A percentile compares a stretch with the other conserved stretches of the same genome.
Evolutionary conservation across 805 yeast genomes (phyloP).

Genomic region (Sungouiozyma intestinalis): DNA sequence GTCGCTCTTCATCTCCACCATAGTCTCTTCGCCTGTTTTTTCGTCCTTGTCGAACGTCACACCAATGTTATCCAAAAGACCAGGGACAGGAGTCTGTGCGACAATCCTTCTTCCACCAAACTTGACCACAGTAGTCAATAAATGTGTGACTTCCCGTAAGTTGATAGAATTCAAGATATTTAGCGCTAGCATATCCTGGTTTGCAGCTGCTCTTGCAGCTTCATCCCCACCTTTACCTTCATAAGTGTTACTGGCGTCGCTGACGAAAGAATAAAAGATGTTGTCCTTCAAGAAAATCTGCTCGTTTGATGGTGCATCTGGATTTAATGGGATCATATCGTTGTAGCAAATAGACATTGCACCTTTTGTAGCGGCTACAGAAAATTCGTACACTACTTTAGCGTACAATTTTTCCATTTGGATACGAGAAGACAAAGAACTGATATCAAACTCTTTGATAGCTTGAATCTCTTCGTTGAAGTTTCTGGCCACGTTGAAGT

Average conservation of each 20-base stretch:
- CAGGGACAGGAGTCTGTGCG: conserved; percentile 95
- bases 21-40: conserved; percentile 32
- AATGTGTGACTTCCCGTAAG: conserved; percentile 49
- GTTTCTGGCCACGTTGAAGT: conserved; percentile 42
- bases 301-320: conserved; percentile 51
- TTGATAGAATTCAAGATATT: conserved; percentile 59
- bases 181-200: conserved; percentile 69
- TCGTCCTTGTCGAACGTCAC: conserved; percentile 31
- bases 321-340: conserved; percentile 67
- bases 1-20: conserved; percentile 27
- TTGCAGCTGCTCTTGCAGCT: conserved; percentile 72
- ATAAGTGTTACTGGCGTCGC: conserved; percentile 49
- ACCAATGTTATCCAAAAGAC: conserved; percentile 38
- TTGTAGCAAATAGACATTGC: conserved; percentile 70
- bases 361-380: conserved; percentile 63
- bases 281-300: conserved; percentile 72
- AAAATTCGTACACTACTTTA: conserved; percentile 66
- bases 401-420: conserved; percentile 65
- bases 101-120: conserved; percentile 80
- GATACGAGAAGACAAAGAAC: conserved; percentile 53
- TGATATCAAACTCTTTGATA: conserved; percentile 57
- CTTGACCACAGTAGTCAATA: conserved; percentile 81
- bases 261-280: conserved; percentile 75
- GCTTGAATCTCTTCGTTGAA: conserved; percentile 91
- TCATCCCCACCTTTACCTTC: conserved; percentile 64